Evolutionary conservation across 2,329 filamentous ascomycete genomes (phyloP).

Genomic region (Exserohilum rostratum): DNA sequence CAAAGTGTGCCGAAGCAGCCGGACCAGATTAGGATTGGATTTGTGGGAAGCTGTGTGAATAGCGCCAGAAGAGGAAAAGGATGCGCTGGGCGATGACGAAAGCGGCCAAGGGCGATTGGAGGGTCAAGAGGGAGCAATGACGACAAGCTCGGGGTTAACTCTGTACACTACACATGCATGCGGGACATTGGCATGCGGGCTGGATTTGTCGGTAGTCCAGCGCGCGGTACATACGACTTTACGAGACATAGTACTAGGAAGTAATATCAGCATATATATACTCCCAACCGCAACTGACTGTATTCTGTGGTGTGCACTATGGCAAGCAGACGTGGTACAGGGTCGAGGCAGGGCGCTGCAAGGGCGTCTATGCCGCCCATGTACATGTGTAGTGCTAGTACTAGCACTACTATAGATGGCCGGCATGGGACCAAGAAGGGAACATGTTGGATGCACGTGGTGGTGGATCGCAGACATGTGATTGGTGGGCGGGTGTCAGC

Average conservation of each 20-base stretch:
- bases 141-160: not conserved
- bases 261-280: not conserved
- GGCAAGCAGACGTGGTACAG: not conserved
- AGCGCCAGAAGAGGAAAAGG: not conserved
- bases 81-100: not conserved
- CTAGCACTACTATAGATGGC: too few relatives aligned
- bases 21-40: too few relatives aligned
- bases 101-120: not conserved
- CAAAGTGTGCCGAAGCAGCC: too few relatives aligned
- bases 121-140: not conserved
- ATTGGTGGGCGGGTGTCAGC: slow-evolving; percentile 3
- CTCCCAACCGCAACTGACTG: not conserved
- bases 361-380: too few relatives aligned
- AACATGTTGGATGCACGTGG: not conserved
- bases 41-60: too few relatives aligned
- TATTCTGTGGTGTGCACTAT: not conserved
- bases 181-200: slow-evolving; percentile 3
- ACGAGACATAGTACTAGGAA: slow-evolving; percentile 3
- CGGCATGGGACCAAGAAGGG: not conserved
- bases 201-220: not conserved
- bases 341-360: not conserved
- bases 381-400: too few relatives aligned
- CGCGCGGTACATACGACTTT: not conserved
- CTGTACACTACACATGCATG: slow-evolving; percentile 2
- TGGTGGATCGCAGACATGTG: slow-evolving; percentile 3